phyloP scores from a whole-genome alignment of 148 eudicot genomes.

The Cornus florida region DNA sequence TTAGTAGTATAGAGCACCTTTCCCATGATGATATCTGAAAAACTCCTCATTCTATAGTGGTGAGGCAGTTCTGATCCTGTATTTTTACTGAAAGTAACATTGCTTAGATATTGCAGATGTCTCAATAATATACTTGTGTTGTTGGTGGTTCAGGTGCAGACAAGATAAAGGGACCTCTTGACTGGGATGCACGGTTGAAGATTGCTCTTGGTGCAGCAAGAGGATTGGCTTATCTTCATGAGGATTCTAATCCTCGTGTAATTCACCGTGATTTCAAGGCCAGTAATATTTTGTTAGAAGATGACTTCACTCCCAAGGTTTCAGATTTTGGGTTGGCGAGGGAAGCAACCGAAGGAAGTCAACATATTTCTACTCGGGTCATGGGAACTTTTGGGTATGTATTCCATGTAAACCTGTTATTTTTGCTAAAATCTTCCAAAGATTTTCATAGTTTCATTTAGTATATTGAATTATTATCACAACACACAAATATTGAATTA shows the following conservation, averaged over 20 bases:
- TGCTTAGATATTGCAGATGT: neutral
- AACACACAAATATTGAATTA: neutral
- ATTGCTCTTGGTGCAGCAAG: conserved; percentile 99
- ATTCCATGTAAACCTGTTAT: neutral
- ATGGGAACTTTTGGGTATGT: conserved; percentile 99
- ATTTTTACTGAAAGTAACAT: neutral
- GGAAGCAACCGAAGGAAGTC: conserved; percentile 98
- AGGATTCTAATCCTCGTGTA: conserved; percentile 98
- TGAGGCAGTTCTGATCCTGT: neutral
- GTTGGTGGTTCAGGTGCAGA: conserved; percentile 62
- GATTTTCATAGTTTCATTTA: neutral
- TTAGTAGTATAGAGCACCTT: neutral
- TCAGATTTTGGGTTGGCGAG: conserved; percentile 99
- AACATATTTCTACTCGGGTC: conserved; percentile 91
- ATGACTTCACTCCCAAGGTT: conserved; percentile 94
- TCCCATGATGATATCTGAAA: neutral
- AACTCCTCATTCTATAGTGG: neutral
- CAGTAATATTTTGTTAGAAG: conserved; percentile 87
- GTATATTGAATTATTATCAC: neutral
- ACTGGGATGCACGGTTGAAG: conserved; percentile 96
- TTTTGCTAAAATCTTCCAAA: too few species aligned
- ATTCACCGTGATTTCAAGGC: conserved; percentile 98
- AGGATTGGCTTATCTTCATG: conserved; percentile 98
- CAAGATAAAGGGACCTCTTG: conserved; percentile 63
- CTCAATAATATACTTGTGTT: neutral